Conservation (phyloP, 495 filamentous ascomycete genomes). For the Evansstolkia leycettana region DNA sequence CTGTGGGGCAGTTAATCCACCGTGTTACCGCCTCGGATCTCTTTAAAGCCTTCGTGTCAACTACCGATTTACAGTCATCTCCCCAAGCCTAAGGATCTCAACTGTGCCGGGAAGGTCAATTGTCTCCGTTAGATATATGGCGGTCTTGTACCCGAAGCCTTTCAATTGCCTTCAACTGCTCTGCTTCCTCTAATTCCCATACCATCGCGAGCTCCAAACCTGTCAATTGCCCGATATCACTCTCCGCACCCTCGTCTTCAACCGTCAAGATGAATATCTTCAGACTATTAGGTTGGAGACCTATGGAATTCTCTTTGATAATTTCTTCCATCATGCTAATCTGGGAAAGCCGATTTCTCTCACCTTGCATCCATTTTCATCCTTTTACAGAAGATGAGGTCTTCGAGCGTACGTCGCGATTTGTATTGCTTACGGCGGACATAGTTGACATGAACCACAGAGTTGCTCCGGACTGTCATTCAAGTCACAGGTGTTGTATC, state of each 20-base stretch:
- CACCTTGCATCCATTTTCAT: slow-evolving; percentile 92
- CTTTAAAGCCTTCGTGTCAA: slow-evolving; percentile 19
- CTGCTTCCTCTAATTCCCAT: no score
- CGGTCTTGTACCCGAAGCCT: not conserved
- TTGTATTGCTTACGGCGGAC: no score
- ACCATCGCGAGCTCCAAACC: no score
- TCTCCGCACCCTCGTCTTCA: not conserved
- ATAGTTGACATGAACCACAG: slow-evolving; percentile 30
- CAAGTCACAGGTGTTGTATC: slow-evolving; percentile 90
- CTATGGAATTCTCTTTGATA: slow-evolving; percentile 3
- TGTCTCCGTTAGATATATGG: not conserved
- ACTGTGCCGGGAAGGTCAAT: no score
- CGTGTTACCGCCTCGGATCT: no score
- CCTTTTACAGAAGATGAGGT: slow-evolving; percentile 88
- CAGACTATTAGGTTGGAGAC: slow-evolving; percentile 59
- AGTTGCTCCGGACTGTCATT: slow-evolving; percentile 95
- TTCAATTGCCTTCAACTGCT: not conserved
- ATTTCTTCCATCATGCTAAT: slow-evolving; percentile 5
- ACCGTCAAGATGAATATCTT: slow-evolving; percentile 70
- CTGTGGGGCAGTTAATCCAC: no score
- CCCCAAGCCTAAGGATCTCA: no score
- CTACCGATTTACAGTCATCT: slow-evolving; percentile 1
- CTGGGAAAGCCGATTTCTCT: slow-evolving; percentile 68
- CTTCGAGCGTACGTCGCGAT: slow-evolving; percentile 64
- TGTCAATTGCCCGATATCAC: not conserved